phyloP scores from a whole-genome alignment of 352 stramenopile species.

The Phytophthora tubulina region DNA sequence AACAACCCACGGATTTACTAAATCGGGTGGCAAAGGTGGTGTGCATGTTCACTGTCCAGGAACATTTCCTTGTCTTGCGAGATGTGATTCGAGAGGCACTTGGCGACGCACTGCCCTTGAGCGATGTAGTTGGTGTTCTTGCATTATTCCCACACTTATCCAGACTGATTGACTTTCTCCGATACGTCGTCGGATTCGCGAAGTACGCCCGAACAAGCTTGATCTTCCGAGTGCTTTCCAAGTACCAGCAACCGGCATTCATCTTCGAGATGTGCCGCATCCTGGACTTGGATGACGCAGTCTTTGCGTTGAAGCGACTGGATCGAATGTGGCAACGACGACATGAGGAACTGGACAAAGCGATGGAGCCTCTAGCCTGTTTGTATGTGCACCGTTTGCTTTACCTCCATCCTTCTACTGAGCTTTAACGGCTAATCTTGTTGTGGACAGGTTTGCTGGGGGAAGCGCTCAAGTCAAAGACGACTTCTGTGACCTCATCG shows the following conservation, averaged over 20 bases:
- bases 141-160: conserved; percentile 51
- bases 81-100: conserved; percentile 61
- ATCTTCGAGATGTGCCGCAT: conserved; percentile 77
- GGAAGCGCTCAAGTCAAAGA: conserved; percentile 44
- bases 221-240: conserved; percentile 65
- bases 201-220: conserved; percentile 39
- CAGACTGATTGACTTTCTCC: conserved; percentile 53
- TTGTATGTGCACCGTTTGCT: conserved; percentile 18
- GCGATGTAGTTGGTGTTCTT: conserved; percentile 62
- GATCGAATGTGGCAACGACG: conserved; percentile 59
- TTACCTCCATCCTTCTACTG: neutral
- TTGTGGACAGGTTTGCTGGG: conserved; percentile 12
- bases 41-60: conserved; percentile 41
- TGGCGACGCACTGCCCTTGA: conserved; percentile 41
- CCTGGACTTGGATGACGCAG: conserved; percentile 67
- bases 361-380: conserved; percentile 36
- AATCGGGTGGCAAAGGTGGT: conserved; percentile 60
- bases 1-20: conserved; percentile 30
- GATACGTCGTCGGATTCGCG: conserved; percentile 52
- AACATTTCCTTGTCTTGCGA: conserved; percentile 49
- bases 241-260: conserved; percentile 59
- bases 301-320: conserved; percentile 70
- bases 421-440: neutral
- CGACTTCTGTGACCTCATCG: conserved; percentile 75
- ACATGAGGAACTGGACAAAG: conserved; percentile 40